Base-by-base conservation (phyloP, 2,329 filamentous ascomycete species). In the Monosporascus sp. region DNA sequence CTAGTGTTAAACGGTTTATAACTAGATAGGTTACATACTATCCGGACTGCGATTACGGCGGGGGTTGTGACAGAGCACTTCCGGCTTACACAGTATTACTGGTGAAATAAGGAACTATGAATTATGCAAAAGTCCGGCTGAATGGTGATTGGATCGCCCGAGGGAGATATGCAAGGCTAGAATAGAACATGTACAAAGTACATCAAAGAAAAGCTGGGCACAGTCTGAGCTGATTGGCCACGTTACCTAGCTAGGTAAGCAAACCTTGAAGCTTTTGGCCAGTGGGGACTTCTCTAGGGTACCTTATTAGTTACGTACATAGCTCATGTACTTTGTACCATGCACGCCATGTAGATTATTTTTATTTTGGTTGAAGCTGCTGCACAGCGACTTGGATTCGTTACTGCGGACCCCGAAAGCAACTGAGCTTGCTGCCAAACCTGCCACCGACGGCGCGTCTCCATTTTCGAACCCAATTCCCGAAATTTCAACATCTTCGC, bases 401-500 rank as follows among this genome's bases (percentile, higher is more conserved):
- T 31, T 11, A 31, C 28, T 31, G 9, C 28, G 28, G 28, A 28
- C 3, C 37, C 37, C n/a, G n/a, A 18, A 40, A 40, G 15, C 18
- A 40, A 41, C 9, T 41, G 18, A 41, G 7, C 38, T n/a, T 22
- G 18, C 38, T 24, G 7, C 37, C 37, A 38, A 38, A 24, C n/a
- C 15, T 43, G 22, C 14, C 40, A 43, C 22, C 40, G 24, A 43
- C 40, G 40, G 40, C 18, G 20, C 40, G 40, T 20, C n/a, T 43
- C 40, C 22, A 14, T 35, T 14, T 31, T 35, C 9, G 31, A 35
- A 14, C 31, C 31, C 31, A 14, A 35, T 35, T 14, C 31, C 18
- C 17, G 40, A 51, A 51, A 52, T 50, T 35, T 68, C 67, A 62
- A 51, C 57, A 63, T 41, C 48, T 50, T 49, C 44, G 26, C 48